Percentiles rank a stretch among this genome's conserved stretches.
These are phyloP conservation scores for Sporothrix inflata DNA, from an alignment of 2,329 filamentous ascomycete genomes.

Conservation along the genomic window DNA sequence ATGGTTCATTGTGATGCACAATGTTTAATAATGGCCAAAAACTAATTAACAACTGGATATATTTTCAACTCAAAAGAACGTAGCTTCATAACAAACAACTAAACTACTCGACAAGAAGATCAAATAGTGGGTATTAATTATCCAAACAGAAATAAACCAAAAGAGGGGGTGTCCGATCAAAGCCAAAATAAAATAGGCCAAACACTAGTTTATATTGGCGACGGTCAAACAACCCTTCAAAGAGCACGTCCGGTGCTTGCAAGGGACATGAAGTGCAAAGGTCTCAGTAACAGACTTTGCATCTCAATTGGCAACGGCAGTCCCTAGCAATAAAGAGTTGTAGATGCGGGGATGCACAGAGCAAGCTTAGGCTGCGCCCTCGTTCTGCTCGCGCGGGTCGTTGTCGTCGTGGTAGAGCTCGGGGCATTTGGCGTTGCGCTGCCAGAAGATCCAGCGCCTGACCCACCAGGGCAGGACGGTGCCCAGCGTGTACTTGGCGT, in stretches of 20 bases:
- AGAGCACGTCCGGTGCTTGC: background rate
- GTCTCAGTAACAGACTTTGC: too few species aligned
- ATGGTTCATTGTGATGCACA: background rate
- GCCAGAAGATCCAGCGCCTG: conserved; percentile 27
- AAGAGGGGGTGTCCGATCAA: background rate
- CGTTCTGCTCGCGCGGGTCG: conserved; percentile 4
- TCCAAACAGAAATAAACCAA: conserved; percentile 21
- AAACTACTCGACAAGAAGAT: background rate
- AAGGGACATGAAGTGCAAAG: too few species aligned
- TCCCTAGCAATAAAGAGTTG: background rate
- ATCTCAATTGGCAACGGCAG: background rate
- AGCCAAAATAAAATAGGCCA: background rate
- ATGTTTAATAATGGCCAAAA: background rate
- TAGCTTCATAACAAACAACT: background rate
- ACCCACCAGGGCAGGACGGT: conserved; percentile 40
- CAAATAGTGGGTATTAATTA: conserved; percentile 17
- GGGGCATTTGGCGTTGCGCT: conserved; percentile 26
- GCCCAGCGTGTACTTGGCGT: conserved; percentile 25
- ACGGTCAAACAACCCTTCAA: background rate
- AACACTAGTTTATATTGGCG: background rate
- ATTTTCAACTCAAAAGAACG: background rate
- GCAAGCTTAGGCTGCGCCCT: background rate
- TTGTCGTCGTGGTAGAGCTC: conserved; percentile 30
- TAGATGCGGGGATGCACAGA: too few species aligned
- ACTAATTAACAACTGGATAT: background rate